A percentile compares a stretch with the other conserved stretches of the same genome.
phyloP scores from a whole-genome alignment of 23 red algal species.

The Chondrus crispus region DNA sequence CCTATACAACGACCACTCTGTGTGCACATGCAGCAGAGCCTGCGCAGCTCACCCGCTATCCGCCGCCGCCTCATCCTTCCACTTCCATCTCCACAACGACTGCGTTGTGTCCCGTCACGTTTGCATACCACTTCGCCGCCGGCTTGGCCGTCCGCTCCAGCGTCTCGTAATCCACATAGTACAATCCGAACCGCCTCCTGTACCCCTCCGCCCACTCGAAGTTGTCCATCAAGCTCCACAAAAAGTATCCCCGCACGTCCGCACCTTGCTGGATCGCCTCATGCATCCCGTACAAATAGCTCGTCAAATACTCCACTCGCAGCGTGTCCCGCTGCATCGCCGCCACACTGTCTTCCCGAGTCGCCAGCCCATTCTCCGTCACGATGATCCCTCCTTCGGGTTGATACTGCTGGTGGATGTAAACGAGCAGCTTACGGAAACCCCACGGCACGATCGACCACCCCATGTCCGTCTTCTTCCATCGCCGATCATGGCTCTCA shows the following conservation, averaged over 20 bases:
- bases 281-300: constrained; percentile 43
- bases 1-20: no score
- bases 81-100: not conserved
- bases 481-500: not conserved
- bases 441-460: constrained; percentile 70
- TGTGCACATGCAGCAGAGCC: no score
- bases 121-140: constrained; percentile 42
- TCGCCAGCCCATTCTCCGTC: constrained; percentile 63
- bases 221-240: constrained; percentile 63
- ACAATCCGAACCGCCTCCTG: constrained; percentile 54
- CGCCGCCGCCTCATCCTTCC: no score
- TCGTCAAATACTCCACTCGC: constrained; percentile 17
- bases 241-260: constrained; percentile 57
- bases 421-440: constrained; percentile 33
- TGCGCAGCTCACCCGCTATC: no score
- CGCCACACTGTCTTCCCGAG: not conserved
- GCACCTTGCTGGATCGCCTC: constrained; percentile 33
- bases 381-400: constrained; percentile 57
- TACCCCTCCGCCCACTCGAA: constrained; percentile 72
- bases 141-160: constrained; percentile 45
- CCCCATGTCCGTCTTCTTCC: constrained; percentile 68
- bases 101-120: not conserved
- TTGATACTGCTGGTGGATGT: constrained; percentile 42
- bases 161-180: constrained; percentile 59
- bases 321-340: not conserved